phyloP scores from a whole-genome alignment of 495 filamentous ascomycete species.

The Aspergillus hancockii region DNA sequence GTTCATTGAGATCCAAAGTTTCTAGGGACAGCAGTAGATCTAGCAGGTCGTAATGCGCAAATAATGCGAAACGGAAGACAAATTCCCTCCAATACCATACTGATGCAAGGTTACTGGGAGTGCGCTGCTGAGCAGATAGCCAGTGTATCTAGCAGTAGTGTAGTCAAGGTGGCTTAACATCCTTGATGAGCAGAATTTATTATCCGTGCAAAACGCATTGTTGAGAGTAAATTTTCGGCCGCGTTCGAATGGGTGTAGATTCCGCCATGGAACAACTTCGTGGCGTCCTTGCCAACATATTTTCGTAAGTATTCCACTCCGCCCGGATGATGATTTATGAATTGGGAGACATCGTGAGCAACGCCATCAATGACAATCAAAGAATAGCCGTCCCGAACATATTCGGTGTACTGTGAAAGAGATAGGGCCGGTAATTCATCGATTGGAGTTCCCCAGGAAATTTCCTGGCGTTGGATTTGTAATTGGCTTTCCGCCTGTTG shows the following conservation, averaged over 20 bases:
- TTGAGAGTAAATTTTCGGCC: conserved; percentile 93
- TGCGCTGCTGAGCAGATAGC: no score
- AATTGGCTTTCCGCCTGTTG: conserved; percentile 95
- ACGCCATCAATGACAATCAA: conserved; percentile 90
- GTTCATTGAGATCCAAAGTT: no score
- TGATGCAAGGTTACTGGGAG: no score
- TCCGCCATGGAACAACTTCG: conserved; percentile 98
- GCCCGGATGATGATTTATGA: conserved; percentile 96
- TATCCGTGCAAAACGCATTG: no score
- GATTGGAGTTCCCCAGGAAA: conserved; percentile 88
- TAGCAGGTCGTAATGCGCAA: no score
- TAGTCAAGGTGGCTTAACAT: no score
- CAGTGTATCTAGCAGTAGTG: no score
- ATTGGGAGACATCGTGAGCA: conserved; percentile 89
- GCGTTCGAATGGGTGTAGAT: conserved; percentile 97
- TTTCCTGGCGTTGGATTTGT: conserved; percentile 98
- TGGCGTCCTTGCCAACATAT: conserved; percentile 96
- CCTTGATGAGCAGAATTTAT: no score
- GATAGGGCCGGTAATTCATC: conserved; percentile 92
- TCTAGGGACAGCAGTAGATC: no score
- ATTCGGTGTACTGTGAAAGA: conserved; percentile 90
- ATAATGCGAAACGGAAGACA: no score
- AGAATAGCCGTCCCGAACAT: conserved; percentile 83
- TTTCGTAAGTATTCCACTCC: conserved; percentile 91
- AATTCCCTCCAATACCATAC: no score